Conservation (phyloP, 192 early-diverging fungal species). For the Coemansia reversa region DNA sequence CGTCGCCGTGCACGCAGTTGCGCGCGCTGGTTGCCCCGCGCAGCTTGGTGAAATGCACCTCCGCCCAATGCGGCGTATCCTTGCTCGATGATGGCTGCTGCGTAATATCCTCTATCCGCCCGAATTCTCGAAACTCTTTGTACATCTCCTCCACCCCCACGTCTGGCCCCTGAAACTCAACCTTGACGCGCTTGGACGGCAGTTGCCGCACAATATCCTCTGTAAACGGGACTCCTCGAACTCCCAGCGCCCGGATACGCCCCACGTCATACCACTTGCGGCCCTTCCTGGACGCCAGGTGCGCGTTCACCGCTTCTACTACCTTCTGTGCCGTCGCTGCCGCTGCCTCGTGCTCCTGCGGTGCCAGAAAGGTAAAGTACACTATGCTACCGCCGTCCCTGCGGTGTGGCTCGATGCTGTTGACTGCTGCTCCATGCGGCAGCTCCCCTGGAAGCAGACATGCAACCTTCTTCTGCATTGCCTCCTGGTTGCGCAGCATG, state of each 20-base stretch:
- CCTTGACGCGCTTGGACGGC: constrained; percentile 55
- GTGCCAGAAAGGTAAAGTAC: constrained; percentile 35
- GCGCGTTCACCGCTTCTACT: constrained; percentile 34
- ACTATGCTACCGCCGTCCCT: constrained; percentile 52
- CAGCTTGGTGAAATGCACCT: constrained; percentile 74
- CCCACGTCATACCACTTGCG: constrained; percentile 70
- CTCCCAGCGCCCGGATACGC: constrained; percentile 62
- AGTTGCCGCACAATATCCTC: constrained; percentile 65
- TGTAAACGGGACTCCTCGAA: constrained; percentile 68
- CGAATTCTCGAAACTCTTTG: constrained; percentile 72
- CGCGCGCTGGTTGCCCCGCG: constrained; percentile 87
- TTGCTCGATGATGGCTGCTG: constrained; percentile 63
- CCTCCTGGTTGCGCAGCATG: constrained; percentile 31
- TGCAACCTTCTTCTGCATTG: constrained; percentile 28
- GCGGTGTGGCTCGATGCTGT: constrained; percentile 33
- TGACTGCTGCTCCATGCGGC: constrained; percentile 33
- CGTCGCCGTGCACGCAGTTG: constrained; percentile 87
- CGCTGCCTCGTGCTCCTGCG: constrained; percentile 12
- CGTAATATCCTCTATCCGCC: constrained; percentile 79
- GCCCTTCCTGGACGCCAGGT: constrained; percentile 57
- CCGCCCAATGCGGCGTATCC: constrained; percentile 75
- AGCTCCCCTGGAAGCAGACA: constrained; percentile 29
- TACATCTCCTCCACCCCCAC: constrained; percentile 68
- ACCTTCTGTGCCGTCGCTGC: constrained; percentile 17
- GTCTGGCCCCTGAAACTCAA: constrained; percentile 79